A percentile compares a stretch with the other conserved stretches of the same genome.
Conservation (phyloP, 441 rosid species). For the Croton setiger region DNA sequence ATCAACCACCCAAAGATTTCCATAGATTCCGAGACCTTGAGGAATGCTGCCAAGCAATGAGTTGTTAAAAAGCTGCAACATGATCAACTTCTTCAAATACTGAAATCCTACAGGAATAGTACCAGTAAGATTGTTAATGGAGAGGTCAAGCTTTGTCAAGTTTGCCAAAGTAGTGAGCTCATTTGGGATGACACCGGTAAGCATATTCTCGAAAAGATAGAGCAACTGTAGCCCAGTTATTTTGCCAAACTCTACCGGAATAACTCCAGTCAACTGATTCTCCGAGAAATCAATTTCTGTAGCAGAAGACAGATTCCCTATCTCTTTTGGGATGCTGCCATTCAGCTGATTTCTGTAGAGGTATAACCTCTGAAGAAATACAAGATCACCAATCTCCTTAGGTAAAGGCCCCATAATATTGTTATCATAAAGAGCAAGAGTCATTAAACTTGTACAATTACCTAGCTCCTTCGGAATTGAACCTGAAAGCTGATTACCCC, state of each 20-base stretch:
- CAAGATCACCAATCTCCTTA: conserved; percentile 55
- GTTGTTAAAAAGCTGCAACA: conserved; percentile 85
- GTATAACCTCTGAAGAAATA: conserved; percentile 47
- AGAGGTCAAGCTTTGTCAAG: conserved; percentile 80
- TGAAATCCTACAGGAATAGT: conserved; percentile 78
- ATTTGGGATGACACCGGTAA: conserved; percentile 66
- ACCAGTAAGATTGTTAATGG: conserved; percentile 72
- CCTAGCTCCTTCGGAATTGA: conserved; percentile 64
- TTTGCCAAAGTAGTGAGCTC: conserved; percentile 62
- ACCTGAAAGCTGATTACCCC: conserved; percentile 78
- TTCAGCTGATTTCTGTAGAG: conserved; percentile 71
- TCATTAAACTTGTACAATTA: conserved; percentile 56
- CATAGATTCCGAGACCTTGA: conserved; percentile 56
- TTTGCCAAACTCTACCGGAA: conserved; percentile 67
- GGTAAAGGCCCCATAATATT: conserved; percentile 68
- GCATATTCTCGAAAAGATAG: conserved; percentile 70
- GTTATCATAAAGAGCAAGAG: conserved; percentile 79
- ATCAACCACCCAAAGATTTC: conserved; percentile 80
- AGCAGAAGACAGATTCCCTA: conserved; percentile 68
- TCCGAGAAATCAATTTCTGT: conserved; percentile 80
- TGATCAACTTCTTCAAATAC: conserved; percentile 45
- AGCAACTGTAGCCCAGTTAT: conserved; percentile 61
- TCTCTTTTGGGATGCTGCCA: conserved; percentile 75
- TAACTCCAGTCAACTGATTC: conserved; percentile 63
- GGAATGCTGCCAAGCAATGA: conserved; percentile 67